Base-by-base conservation (phyloP, 2,329 filamentous ascomycete genomes). In the Calonectria multiphialidica region DNA sequence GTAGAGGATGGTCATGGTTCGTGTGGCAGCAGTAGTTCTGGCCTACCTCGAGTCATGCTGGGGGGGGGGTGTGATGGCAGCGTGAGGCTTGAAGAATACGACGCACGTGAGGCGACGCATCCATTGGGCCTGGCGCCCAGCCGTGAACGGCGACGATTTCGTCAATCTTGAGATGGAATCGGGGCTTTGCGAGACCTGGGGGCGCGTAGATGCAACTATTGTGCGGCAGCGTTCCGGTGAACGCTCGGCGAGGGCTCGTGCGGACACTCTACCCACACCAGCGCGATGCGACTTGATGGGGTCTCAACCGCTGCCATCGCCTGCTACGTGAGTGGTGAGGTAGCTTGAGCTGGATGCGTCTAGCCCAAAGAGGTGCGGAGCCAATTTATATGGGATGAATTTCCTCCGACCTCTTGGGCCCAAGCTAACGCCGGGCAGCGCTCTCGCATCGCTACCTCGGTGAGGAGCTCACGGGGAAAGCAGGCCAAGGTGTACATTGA, bases 311-410 rank as follows among this genome's bases (percentile, higher is more conserved):
- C 33, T 59, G 49, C 49, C 49, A 23, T 53, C n/a, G 28, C 25
- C 30, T 53, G 33, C 53, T 25, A 25, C 40, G 53, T 40, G 37
- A 35, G 53, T 25, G 40, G 44, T 47, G n/a, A 21, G 7, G 7
- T 44, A n/a, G 18, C 21, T 47, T 23, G 44, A 47, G 44, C 21
- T 47, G n/a, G 21, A 47, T 47, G 21, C 44, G 44, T 21, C 44
- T 23, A 47, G 33, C 53, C 53, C 33, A 40, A 59, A 59, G 33
- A 59, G 35, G 45, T 40, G 21, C 33, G 49, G 23, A 23, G 23
- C 37, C 63, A 47, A 66, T 62, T 62, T 33, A 42, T 35, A 59
- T 62, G 57, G 57, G 57, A 62, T 62, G 57, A 62, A 62, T 62
- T 62, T 45, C 40, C 40, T 62, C 57, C 57, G 57, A 45, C 23